Evolutionary conservation across 2,329 filamentous ascomycete species (phyloP).

Genomic region (Mariannaea elegans): DNA sequence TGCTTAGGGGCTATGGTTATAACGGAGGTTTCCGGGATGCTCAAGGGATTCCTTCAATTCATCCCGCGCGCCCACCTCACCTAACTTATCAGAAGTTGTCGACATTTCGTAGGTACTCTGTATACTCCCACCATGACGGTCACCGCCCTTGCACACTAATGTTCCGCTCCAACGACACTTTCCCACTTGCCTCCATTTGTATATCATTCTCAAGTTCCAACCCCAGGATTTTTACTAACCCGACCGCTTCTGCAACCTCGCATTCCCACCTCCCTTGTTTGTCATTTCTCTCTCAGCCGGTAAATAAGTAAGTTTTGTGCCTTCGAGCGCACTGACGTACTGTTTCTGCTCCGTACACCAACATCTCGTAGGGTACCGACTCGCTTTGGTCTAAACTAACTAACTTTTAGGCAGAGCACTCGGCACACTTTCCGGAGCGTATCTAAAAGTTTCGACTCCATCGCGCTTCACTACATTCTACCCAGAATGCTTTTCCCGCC

Average conservation of each 20-base stretch:
- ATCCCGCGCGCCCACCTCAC: background rate
- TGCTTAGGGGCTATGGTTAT: background rate
- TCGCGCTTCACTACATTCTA: slow-evolving; percentile 13
- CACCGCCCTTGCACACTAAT: slow-evolving; percentile 1
- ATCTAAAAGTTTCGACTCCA: slow-evolving; percentile 22
- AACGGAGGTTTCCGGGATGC: background rate
- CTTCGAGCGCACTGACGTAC: slow-evolving; percentile 7
- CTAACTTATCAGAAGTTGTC: too few relatives aligned
- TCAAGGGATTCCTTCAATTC: background rate
- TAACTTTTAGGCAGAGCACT: slow-evolving; percentile 22
- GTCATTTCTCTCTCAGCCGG: background rate
- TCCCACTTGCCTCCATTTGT: background rate
- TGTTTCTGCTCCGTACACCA: background rate
- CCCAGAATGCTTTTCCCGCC: slow-evolving; percentile 6
- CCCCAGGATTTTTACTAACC: background rate
- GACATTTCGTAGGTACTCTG: background rate
- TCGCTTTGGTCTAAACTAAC: background rate
- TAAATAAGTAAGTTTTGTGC: background rate
- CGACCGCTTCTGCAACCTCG: background rate
- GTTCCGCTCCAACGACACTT: slow-evolving; percentile 5
- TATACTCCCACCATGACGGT: slow-evolving; percentile 4
- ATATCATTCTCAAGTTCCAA: background rate
- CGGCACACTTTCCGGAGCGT: slow-evolving; percentile 39
- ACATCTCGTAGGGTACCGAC: background rate
- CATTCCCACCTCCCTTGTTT: background rate